These are phyloP conservation scores for Coniochaeta ligniaria DNA, from an alignment of 2,329 filamentous ascomycete genomes.

Conservation along the genomic window DNA sequence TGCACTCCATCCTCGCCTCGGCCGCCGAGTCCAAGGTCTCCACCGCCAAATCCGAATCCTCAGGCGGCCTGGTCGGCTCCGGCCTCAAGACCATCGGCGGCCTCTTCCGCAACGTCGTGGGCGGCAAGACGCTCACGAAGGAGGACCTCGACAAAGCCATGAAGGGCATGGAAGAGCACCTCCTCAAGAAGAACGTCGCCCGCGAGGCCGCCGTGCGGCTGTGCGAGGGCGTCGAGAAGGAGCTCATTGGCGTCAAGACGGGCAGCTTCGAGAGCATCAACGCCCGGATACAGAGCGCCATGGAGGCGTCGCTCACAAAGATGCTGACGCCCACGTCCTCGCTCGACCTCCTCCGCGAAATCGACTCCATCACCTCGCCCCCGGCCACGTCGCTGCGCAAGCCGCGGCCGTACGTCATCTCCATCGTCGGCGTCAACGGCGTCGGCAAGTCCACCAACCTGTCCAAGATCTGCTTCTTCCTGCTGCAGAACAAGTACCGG, in stretches of 20 bases:
- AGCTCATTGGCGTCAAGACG: constrained; percentile 85
- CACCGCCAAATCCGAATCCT: constrained; percentile 33
- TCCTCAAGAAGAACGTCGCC: constrained; percentile 92
- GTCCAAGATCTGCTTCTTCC: constrained; percentile 96
- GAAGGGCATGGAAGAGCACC: constrained; percentile 92
- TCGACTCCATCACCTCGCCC: constrained; percentile 68
- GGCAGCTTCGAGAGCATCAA: constrained; percentile 87
- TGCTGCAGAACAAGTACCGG: constrained; percentile 94
- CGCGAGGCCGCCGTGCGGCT: constrained; percentile 87
- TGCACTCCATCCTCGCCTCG: constrained; percentile 78
- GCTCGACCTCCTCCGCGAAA: constrained; percentile 88
- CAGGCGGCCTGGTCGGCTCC: constrained; percentile 65
- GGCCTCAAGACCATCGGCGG: constrained; percentile 78
- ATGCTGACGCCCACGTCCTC: constrained; percentile 95
- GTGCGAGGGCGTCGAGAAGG: constrained; percentile 84
- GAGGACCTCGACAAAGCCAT: constrained; percentile 86
- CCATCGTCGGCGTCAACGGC: constrained; percentile 95
- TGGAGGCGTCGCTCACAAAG: constrained; percentile 87
- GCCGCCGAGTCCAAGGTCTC: constrained; percentile 60
- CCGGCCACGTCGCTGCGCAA: constrained; percentile 54
- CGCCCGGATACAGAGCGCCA: constrained; percentile 73
- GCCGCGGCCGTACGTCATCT: constrained; percentile 87
- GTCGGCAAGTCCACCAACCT: constrained; percentile 98
- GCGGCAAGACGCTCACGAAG: constrained; percentile 85
- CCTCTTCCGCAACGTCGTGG: constrained; percentile 89